Percentiles rank a stretch among this genome's conserved stretches.
phyloP scores from a whole-genome alignment of 129 eudicot species.

The Flaveria linearis region DNA sequence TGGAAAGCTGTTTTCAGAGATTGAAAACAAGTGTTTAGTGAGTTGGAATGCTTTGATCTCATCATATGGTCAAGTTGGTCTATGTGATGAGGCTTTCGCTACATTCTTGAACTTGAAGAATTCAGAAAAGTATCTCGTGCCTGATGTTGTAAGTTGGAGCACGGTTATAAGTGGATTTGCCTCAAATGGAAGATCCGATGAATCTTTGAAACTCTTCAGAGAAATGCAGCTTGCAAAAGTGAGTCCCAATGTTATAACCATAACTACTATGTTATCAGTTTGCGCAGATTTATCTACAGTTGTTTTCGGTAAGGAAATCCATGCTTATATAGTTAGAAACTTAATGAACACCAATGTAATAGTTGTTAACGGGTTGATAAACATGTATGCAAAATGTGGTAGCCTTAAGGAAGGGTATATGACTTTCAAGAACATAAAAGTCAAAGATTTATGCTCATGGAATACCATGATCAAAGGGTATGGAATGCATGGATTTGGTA shows the following conservation, averaged over 20 bases:
- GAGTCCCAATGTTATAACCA: constrained; percentile 50
- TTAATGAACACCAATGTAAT: constrained; percentile 31
- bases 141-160: constrained; percentile 73
- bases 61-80: constrained; percentile 61
- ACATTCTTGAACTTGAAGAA: constrained; percentile 46
- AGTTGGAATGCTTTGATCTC: constrained; percentile 83
- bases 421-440: constrained; percentile 42
- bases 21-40: constrained; percentile 46
- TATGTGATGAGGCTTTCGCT: constrained; percentile 64
- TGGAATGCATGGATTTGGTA: constrained; percentile 74
- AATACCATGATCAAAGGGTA: constrained; percentile 74
- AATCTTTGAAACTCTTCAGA: constrained; percentile 63
- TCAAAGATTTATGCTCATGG: constrained; percentile 56
- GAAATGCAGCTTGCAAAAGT: constrained; percentile 59
- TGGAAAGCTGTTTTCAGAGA: constrained; percentile 47
- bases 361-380: constrained; percentile 61
- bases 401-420: constrained; percentile 43
- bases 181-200: constrained; percentile 41
- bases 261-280: constrained; percentile 52
- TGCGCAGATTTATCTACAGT: constrained; percentile 68
- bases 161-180: constrained; percentile 67
- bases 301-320: constrained; percentile 54
- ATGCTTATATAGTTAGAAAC: constrained; percentile 50
- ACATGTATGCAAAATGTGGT: constrained; percentile 75
- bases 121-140: constrained; percentile 27